Conservation (phyloP, 192 early-diverging fungal species). For the Linnemannia zychae region DNA sequence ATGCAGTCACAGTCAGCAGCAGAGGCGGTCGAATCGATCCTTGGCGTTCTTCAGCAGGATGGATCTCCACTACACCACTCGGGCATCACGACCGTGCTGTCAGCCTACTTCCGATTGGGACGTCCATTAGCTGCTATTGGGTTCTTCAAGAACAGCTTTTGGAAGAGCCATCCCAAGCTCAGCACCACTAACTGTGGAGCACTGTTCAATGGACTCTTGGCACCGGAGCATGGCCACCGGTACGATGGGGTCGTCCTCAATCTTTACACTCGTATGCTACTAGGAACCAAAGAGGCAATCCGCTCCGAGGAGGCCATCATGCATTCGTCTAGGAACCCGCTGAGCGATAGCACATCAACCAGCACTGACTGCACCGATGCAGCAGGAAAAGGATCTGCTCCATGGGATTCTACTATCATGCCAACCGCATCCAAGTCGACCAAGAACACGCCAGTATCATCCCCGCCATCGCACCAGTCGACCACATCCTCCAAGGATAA, state of each 20-base stretch:
- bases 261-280: conserved; percentile 35
- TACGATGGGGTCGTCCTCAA: conserved; percentile 45
- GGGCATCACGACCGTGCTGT: conserved; percentile 36
- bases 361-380: not conserved
- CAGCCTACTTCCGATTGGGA: conserved; percentile 45
- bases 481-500: not conserved
- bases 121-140: conserved; percentile 43
- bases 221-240: conserved; percentile 27
- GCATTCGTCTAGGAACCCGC: not conserved
- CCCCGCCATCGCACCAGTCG: not conserved
- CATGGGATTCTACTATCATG: not conserved
- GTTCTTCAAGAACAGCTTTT: conserved; percentile 42
- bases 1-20: conserved; percentile 1
- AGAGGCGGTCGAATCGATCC: conserved; percentile 32
- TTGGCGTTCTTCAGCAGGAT: conserved; percentile 30
- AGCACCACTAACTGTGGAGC: conserved; percentile 47
- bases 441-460: not conserved
- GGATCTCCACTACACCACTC: conserved; percentile 18
- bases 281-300: conserved; percentile 22
- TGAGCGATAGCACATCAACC: too few relatives aligned
- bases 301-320: conserved; percentile 8
- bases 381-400: not conserved
- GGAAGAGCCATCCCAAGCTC: conserved; percentile 20
- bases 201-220: conserved; percentile 36
- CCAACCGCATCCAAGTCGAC: not conserved